Evolutionary conservation across 345 rosid genomes (phyloP).

Genomic region (Camelina sativa): DNA sequence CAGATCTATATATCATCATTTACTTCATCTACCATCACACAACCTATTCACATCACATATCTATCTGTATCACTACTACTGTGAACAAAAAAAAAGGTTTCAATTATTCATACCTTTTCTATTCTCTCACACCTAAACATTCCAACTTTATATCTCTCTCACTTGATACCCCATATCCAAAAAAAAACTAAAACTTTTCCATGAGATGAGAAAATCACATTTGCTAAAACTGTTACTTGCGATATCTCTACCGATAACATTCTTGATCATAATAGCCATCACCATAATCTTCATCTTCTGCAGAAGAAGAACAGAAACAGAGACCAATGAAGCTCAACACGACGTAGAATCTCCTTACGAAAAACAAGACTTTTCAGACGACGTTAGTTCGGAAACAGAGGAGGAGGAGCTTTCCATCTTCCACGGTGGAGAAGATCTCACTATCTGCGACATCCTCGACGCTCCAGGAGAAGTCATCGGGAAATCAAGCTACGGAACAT

Average conservation of each 20-base stretch:
- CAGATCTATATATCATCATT: constrained; percentile 27
- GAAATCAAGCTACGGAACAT: constrained; percentile 77
- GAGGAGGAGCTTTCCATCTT: constrained; percentile 67
- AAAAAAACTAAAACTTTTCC: constrained; percentile 12
- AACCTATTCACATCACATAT: not conserved
- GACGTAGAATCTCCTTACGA: constrained; percentile 50
- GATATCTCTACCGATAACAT: constrained; percentile 46
- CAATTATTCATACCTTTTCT: not conserved
- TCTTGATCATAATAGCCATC: constrained; percentile 50
- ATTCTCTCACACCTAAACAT: not conserved
- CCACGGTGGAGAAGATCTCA: constrained; percentile 64
- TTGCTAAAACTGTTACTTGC: constrained; percentile 59
- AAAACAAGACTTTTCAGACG: constrained; percentile 20
- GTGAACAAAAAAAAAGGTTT: constrained; percentile 16
- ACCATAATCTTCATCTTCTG: constrained; percentile 38
- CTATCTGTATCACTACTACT: constrained; percentile 10
- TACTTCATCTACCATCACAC: constrained; percentile 10
- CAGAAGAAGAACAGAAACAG: constrained; percentile 13
- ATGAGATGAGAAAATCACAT: constrained; percentile 60
- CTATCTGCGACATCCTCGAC: constrained; percentile 75
- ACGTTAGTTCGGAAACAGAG: constrained; percentile 46
- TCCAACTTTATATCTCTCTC: constrained; percentile 7
- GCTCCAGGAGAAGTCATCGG: constrained; percentile 95
- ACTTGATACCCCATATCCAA: constrained; percentile 20
- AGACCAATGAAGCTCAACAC: constrained; percentile 8